phyloP scores from a whole-genome alignment of 148 eudicot species.

The Vaccinium corymbosum region DNA sequence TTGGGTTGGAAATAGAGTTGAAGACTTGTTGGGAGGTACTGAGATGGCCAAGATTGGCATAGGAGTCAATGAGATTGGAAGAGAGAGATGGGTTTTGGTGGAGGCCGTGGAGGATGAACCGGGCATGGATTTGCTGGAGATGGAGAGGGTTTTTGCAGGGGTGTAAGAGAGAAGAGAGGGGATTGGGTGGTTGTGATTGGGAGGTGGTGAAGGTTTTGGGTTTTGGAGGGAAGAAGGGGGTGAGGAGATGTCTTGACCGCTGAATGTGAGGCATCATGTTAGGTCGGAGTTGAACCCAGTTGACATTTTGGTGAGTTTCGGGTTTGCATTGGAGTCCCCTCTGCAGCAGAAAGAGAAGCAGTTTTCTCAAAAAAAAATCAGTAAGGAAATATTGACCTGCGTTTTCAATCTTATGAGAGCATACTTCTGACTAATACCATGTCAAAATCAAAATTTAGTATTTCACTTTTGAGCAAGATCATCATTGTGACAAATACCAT shows the following conservation, averaged over 20 bases:
- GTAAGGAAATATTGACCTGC: too few relatives aligned
- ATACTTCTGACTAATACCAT: too few relatives aligned
- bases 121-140: constrained; percentile 38
- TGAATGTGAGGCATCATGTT: constrained; percentile 4
- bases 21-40: constrained; percentile 17
- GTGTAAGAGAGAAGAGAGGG: constrained; percentile 25
- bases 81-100: constrained; percentile 26
- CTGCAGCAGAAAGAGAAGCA: too few relatives aligned
- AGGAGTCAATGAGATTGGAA: constrained; percentile 23
- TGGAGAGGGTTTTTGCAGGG: constrained; percentile 29
- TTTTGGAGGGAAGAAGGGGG: constrained; percentile 23
- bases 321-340: neutral
- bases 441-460: too few relatives aligned
- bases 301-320: neutral
- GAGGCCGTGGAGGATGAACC: constrained; percentile 36
- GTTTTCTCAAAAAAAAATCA: too few relatives aligned
- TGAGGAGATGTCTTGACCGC: constrained; percentile 3
- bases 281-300: neutral
- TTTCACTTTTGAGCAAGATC: too few relatives aligned
- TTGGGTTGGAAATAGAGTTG: constrained; percentile 22
- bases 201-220: constrained; percentile 15
- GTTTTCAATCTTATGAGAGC: too few relatives aligned
- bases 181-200: constrained; percentile 15
- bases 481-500: too few relatives aligned
- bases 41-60: constrained; percentile 25